Evolutionary conservation across 345 rosid genomes (phyloP).

Genomic region (Turritis glabra): DNA sequence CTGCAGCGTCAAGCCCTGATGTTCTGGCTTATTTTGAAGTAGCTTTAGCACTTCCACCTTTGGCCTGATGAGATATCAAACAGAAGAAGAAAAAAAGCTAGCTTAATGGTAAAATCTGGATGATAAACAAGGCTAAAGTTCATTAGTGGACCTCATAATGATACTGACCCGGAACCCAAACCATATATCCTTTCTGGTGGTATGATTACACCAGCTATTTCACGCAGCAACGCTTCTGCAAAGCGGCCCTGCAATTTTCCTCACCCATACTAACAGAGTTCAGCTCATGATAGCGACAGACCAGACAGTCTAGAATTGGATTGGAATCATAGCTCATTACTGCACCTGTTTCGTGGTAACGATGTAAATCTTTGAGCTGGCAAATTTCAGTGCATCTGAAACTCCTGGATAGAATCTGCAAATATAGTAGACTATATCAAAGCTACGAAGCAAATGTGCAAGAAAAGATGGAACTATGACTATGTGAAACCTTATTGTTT

Average conservation of each 20-base stretch:
- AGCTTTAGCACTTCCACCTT: constrained; percentile 86
- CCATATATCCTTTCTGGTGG: constrained; percentile 77
- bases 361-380: constrained; percentile 76
- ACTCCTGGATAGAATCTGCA: constrained; percentile 90
- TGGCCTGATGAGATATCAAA: constrained; percentile 46
- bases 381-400: constrained; percentile 77
- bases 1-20: constrained; percentile 71
- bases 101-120: not conserved
- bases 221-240: constrained; percentile 70
- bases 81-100: not conserved
- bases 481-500: not conserved
- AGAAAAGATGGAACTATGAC: not conserved
- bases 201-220: constrained; percentile 74
- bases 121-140: not conserved
- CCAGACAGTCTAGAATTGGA: not conserved
- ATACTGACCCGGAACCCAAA: constrained; percentile 84
- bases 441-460: not conserved
- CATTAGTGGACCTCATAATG: constrained; percentile 35
- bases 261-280: not conserved
- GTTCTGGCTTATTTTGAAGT: constrained; percentile 77
- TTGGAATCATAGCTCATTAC: not conserved
- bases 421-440: not conserved
- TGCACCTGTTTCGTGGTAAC: constrained; percentile 88
- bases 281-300: not conserved
- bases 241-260: constrained; percentile 60